Evolutionary conservation across 2,329 filamentous ascomycete genomes (phyloP), one percentile per base, ranked within the genome.

Genomic region (Hortaea sp.): DNA sequence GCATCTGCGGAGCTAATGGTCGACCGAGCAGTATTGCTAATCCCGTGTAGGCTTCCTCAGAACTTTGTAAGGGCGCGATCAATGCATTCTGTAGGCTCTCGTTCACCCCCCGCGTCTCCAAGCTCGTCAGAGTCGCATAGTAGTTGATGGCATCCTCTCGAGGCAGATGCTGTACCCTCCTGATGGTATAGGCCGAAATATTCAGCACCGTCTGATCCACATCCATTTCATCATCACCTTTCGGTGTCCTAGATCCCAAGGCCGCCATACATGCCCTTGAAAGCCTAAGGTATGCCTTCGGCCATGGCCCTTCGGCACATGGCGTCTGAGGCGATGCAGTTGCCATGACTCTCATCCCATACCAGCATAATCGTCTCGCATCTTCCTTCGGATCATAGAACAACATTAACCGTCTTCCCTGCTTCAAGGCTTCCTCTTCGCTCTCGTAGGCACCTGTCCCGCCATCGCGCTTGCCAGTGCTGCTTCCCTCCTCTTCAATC

Each of bases 321-420:
- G 50, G 39, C 32, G 45, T 44, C 7, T 5, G 59, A 39, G 7
- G 43, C 41, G 1, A 55, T 54, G 35, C 45, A 7, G 53, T 60
- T 41, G 57, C 57, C 41, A 64, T 63, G 46, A 70, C 64, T 20
- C 69, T 62, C 31, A 57, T 53, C 12, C 64, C 64, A 49, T 65
- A 71, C 53, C 65, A 63, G 5, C 57, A 53, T 56, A 74, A 59
- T 38, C 71, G 57, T 27, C 54, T 44, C 6, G 68, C 47, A 49
- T 74, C 72, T 3, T 63, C 60, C 29, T 56, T 57, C 5, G 63
- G 58, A 5, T 60, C 63, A 42, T 64, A 66, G 57, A 75, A 75
- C 13, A 66, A 61, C 37, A 74, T 57, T 43, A 75, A 57, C 10
- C 65, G 59, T 39, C 66, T 62, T 34, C 74, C 53, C 50, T 72